Evolutionary conservation across 306 rosid species (phyloP), one percentile per base, ranked within the genome.

Genomic region (Comarum palustre): DNA sequence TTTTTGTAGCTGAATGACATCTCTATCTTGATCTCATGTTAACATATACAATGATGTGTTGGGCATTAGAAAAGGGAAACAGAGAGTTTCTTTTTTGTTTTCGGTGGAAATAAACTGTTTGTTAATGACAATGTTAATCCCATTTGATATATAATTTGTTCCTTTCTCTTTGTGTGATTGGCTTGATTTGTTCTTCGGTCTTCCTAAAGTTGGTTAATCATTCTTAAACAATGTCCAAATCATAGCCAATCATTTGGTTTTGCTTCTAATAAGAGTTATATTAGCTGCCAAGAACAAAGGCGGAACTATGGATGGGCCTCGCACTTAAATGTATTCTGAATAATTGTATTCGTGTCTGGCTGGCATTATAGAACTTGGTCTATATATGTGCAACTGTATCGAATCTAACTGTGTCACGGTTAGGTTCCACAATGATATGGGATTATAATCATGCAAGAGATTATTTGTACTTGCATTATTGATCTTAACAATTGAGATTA

Each of bases 181-280:
- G 76, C 69, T 73, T 65, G 66, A 7, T 32, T 75, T 70, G 16
- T 54, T 52, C 42, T 50, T 38, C 38, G 19, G 71, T 62, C 55
- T 36, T 61, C 7, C 16, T 73, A 51, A 52, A 22, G 74, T 45
- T 31, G 51, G 67, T 66, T 41, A 59, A 60, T 71, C 68, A 68
- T 83, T 58, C 58, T 75, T 79, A 75, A 80, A 77, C 77, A 82
- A 78, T 80, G 79, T 74, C 46, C 50, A 85, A 78, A 80, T 87
- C 85, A 58, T 81, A 51, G 50, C 74, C 86, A 85, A 85, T 83
- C 88, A 82, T 87, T 69, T 81, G 79, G 51, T 73, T 76, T 60
- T 48, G 73, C 85, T 77, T 75, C 80, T 71, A 32, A 67, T 82
- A 8, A 61, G 45, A 81, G 59, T 68, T 38, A 75, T 60, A 51